Evolutionary conservation across 257 asterid species (phyloP), one percentile per base, ranked within the genome.

Genomic region (Ajuga chamaepitys): DNA sequence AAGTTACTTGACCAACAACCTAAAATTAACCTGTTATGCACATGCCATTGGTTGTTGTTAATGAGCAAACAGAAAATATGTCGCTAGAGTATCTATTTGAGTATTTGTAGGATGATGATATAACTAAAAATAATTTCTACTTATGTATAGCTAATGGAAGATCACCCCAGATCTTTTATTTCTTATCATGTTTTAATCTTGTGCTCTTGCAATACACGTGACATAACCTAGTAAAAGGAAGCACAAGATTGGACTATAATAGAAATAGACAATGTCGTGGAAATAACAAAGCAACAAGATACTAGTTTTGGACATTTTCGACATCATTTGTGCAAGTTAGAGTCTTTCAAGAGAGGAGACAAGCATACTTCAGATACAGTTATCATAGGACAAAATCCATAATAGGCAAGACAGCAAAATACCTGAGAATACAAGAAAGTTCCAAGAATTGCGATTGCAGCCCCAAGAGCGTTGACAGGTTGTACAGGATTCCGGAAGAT

Each of bases 371-470:
- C 9, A 58, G 5, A 60, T 18, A 53, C 6, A n/a, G 41, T n/a
- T 50, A 50, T 32, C 34, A 10, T 35, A 60, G 16, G 64, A 64
- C 48, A 52, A 73, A 59, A 66, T 11, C 24, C 22, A 16, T 47
- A 67, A 76, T 70, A 54, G 46, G 69, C 16, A 69, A 53, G 58
- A 42, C 0, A 58, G 59, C 17, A 62, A 78, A 42, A 47, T 75
- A 93, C 98, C 97, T 89, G 98, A 45, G 98, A 93, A 72, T 93
- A 93, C 78, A 93, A 74, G 91, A 93, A 93, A 70, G 98, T 93
- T 67, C 98, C 98, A 21, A 89, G 77, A 69, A 89, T 32, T 1
- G 98, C 98, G 4, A 93, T 87, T 32, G 98, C 97, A 59, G 97
- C 98, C 62, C 98, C 98, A n/a, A 93, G 91, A 57, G 97, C 97